Evolutionary conservation across 495 filamentous ascomycete species (phyloP).

Genomic region (Acidiella bohemica): DNA sequence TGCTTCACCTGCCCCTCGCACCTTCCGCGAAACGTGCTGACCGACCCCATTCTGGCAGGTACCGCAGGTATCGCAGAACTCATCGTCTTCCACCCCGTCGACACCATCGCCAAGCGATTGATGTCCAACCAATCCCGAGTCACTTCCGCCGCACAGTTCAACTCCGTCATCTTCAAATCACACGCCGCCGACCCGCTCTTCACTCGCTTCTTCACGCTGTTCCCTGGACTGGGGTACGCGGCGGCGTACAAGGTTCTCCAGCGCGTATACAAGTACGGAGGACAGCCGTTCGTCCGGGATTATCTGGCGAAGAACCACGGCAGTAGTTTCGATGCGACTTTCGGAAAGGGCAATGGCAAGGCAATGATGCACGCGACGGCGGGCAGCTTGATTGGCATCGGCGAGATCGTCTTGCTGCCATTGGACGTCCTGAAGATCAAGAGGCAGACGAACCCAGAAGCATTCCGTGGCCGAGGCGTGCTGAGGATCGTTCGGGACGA

Average conservation of each 20-base stretch:
- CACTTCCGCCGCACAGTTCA: constrained; percentile 47
- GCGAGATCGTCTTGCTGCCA: constrained; percentile 88
- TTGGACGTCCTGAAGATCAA: constrained; percentile 99
- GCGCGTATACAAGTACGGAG: constrained; percentile 97
- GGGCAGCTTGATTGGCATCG: constrained; percentile 89
- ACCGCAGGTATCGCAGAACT: constrained; percentile 92
- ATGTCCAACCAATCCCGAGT: constrained; percentile 95
- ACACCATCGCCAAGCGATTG: constrained; percentile 94
- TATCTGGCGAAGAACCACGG: constrained; percentile 75
- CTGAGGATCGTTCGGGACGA: constrained; percentile 84
- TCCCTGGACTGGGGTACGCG: constrained; percentile 92
- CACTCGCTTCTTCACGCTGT: constrained; percentile 84
- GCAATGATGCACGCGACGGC: constrained; percentile 95
- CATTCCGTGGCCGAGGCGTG: constrained; percentile 86
- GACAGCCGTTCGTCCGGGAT: constrained; percentile 89
- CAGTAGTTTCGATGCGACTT: constrained; percentile 67
- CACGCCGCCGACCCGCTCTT: constrained; percentile 59
- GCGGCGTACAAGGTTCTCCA: constrained; percentile 97
- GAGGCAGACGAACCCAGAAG: constrained; percentile 96
- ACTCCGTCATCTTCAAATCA: constrained; percentile 87
- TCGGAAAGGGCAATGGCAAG: constrained; percentile 94
- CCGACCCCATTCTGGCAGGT: constrained; percentile 46
- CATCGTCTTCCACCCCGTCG: constrained; percentile 94
- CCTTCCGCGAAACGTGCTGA: no score
- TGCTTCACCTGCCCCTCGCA: no score